phyloP scores from a whole-genome alignment of 1,139 yeast genomes.

The Geotrichum histeridarum region DNA sequence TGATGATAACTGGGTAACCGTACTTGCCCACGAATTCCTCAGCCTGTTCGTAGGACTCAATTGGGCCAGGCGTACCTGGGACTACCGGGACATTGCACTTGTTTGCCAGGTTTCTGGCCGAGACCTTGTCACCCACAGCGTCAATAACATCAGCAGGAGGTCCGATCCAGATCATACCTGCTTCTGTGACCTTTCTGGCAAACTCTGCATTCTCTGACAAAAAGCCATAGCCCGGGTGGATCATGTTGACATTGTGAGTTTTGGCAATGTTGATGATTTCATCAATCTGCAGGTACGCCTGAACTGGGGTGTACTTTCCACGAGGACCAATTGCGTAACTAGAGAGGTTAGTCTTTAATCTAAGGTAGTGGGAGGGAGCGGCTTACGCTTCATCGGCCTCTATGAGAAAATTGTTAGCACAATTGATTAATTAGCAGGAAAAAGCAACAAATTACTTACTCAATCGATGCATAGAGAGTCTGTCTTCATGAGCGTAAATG shows the following conservation, averaged over 20 bases:
- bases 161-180: slow-evolving; percentile 95
- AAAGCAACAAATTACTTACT: slow-evolving; percentile 28
- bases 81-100: slow-evolving; percentile 84
- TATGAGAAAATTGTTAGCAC: slow-evolving; percentile 12
- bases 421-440: background rate
- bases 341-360: background rate
- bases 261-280: slow-evolving; percentile 90
- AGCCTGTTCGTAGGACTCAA: slow-evolving; percentile 76
- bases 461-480: slow-evolving; percentile 89
- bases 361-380: background rate
- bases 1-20: slow-evolving; percentile 95
- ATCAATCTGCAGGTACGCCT: slow-evolving; percentile 92
- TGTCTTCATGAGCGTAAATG: slow-evolving; percentile 92
- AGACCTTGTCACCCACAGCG: slow-evolving; percentile 95
- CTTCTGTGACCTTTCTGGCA: slow-evolving; percentile 85
- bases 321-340: slow-evolving; percentile 78
- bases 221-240: slow-evolving; percentile 98
- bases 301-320: slow-evolving; percentile 91
- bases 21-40: slow-evolving; percentile 66
- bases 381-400: slow-evolving; percentile 40
- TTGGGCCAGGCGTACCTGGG: slow-evolving; percentile 98
- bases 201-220: slow-evolving; percentile 91
- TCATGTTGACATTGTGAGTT: slow-evolving; percentile 85
- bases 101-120: slow-evolving; percentile 84
- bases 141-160: slow-evolving; percentile 87